Evolutionary conservation across 768 basidiomycete species (phyloP), one percentile per base, ranked within the genome.

Genomic region (Obba rivulosa): DNA sequence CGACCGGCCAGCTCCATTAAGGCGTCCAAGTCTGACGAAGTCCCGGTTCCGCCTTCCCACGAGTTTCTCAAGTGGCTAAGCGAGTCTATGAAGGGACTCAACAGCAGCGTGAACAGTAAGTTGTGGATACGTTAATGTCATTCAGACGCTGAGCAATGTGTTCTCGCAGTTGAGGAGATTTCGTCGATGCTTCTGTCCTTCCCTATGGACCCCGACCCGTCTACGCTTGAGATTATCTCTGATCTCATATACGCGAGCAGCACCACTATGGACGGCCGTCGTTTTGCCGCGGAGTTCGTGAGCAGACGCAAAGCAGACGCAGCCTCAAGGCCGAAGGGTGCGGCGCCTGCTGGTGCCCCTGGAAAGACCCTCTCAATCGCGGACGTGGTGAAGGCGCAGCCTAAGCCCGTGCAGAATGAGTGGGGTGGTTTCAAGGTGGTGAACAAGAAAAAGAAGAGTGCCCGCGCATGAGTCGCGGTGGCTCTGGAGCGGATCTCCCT

Each of bases 171-270:
- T 45, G 96, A 98, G 64, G 96, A 98, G 57, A 93, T 98, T 62
- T 84, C 92, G 61, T 85, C 88, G 40, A 95, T 98, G 92, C 72
- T 99, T 20, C 78, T 99, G 21, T 83, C 88, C 1, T 98, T 99
- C 74, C 89, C 95, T 3, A 67, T 97, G 43, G 93, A 98, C 55
- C 89, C 87, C 17, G 89, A 87, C 57, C 70, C 80, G 57, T 81
- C 80, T 14, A 91, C 87, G 0, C 69, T 81, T 38, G 96, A 99
- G 68, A 85, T 96, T 62, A 98, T 99, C 55, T 88, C 90, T 20
- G 96, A 98, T 64, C 76, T 88, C 37, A 93, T 98, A 52, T 99
- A 98, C 61, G 83, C 87, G 45, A 93, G 88, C 61, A 95, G 92
- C 55, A 89, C 92, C 18, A 98, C 90, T 2, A 79, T 99, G 43